Evolutionary conservation across 768 basidiomycete species (phyloP).

Genomic region (Termitomyces sp.): DNA sequence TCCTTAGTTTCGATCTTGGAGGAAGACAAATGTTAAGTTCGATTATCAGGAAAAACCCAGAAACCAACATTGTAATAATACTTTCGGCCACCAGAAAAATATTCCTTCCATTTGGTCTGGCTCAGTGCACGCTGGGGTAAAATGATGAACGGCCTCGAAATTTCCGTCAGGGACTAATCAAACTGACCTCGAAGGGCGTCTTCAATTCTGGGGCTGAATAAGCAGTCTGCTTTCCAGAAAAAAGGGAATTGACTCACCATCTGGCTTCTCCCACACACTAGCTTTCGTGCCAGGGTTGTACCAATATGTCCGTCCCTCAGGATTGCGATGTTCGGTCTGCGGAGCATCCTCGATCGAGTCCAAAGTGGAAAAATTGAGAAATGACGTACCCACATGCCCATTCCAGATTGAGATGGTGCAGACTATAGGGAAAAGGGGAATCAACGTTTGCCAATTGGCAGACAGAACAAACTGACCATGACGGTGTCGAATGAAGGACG

Average conservation of each 20-base stretch:
- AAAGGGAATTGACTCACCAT: conserved; percentile 48
- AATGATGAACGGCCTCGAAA: conserved; percentile 10
- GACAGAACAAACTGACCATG: conserved; percentile 4
- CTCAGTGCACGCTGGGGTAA: conserved; percentile 70
- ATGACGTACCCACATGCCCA: conserved; percentile 30
- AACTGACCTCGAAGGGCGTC: conserved; percentile 80
- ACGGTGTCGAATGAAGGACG: background rate
- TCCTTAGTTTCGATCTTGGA: conserved; percentile 80
- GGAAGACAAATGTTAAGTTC: conserved; percentile 1
- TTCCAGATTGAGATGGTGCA: conserved; percentile 10
- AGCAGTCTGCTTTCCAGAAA: background rate
- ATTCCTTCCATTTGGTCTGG: conserved; percentile 94
- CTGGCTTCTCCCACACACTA: conserved; percentile 98
- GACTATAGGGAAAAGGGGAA: conserved; percentile 2
- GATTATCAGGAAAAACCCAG: background rate
- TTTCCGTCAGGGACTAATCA: conserved; percentile 1
- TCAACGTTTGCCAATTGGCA: background rate
- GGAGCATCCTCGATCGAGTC: background rate
- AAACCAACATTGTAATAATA: conserved; percentile 80
- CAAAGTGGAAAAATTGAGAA: background rate
- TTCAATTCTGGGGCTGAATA: conserved; percentile 58
- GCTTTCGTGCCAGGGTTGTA: conserved; percentile 84
- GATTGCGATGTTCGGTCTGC: conserved; percentile 91
- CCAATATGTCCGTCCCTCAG: conserved; percentile 98
- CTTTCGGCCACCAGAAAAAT: conserved; percentile 86